Percentiles rank a stretch among this genome's conserved stretches.
Evolutionary conservation across 257 asterid species (phyloP).

Genomic region (Parsonsia alboflavescens): DNA sequence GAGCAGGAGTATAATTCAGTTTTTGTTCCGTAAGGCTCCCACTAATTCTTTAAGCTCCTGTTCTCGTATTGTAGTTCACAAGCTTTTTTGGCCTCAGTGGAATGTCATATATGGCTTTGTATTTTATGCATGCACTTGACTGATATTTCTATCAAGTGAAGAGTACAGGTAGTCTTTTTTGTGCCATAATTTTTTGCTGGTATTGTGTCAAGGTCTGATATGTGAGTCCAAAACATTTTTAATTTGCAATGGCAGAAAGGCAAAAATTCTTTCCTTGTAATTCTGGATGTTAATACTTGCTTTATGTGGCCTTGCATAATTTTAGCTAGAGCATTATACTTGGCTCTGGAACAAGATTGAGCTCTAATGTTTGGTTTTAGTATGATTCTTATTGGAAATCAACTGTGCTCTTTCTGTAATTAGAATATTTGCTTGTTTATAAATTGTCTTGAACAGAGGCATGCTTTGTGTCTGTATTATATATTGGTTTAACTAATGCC

Average conservation of each 20-base stretch:
- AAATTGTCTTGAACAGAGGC: background rate
- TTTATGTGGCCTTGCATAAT: background rate
- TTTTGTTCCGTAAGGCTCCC: slow-evolving; percentile 81
- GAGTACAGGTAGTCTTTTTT: background rate
- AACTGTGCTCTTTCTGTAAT: background rate
- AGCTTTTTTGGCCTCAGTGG: background rate
- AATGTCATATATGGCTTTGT: background rate
- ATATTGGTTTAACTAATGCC: background rate
- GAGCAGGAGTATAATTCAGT: slow-evolving; percentile 95
- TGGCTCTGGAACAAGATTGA: background rate
- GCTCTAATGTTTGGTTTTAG: background rate
- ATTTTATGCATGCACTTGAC: background rate
- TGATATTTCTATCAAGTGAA: background rate
- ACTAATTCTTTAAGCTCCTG: slow-evolving; percentile 3
- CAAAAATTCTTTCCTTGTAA: background rate
- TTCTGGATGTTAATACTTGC: background rate
- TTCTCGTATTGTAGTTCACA: background rate
- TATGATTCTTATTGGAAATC: background rate
- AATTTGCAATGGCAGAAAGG: background rate
- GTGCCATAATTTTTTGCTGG: background rate
- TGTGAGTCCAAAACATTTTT: background rate
- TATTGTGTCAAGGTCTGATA: background rate
- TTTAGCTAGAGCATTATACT: background rate
- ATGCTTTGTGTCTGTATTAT: no score
- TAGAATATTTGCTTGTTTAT: background rate